Conservation (phyloP, 208 protist genomes). For the Wallacemonas sp. region DNA sequence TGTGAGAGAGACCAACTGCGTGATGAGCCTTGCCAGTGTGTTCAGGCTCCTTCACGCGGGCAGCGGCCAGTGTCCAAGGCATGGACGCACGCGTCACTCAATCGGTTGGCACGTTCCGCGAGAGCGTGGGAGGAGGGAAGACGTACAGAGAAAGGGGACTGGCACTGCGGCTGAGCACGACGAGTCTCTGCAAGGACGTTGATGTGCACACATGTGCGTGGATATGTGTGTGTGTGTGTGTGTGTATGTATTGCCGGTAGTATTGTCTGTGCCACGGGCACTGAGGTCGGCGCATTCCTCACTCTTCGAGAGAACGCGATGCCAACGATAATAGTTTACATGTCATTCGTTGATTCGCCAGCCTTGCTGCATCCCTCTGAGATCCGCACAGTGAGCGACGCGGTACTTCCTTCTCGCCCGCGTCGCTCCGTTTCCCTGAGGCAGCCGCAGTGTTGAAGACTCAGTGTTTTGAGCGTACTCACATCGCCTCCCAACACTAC, state of each 20-base stretch:
- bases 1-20: too few species aligned
- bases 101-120: too few species aligned
- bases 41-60: too few species aligned
- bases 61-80: too few species aligned
- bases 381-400: conserved; percentile 45
- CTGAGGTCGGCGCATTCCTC: too few species aligned
- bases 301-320: background rate
- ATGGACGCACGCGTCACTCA: too few species aligned
- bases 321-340: background rate
- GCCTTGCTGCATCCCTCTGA: conserved; percentile 39
- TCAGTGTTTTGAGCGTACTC: conserved; percentile 52
- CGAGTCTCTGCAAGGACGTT: too few species aligned
- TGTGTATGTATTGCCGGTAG: background rate
- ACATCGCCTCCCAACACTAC: conserved; percentile 37
- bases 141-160: background rate
- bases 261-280: too few species aligned
- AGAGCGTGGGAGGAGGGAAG: background rate
- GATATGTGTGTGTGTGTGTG: background rate
- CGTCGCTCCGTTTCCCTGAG: conserved; percentile 26
- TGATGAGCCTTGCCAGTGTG: background rate
- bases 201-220: too few species aligned
- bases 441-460: conserved; percentile 74
- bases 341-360: conserved; percentile 6
- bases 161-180: too few species aligned
- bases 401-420: conserved; percentile 18